Conservation (phyloP, 352 stramenopile species). For the Globisporangium abappressorium region DNA sequence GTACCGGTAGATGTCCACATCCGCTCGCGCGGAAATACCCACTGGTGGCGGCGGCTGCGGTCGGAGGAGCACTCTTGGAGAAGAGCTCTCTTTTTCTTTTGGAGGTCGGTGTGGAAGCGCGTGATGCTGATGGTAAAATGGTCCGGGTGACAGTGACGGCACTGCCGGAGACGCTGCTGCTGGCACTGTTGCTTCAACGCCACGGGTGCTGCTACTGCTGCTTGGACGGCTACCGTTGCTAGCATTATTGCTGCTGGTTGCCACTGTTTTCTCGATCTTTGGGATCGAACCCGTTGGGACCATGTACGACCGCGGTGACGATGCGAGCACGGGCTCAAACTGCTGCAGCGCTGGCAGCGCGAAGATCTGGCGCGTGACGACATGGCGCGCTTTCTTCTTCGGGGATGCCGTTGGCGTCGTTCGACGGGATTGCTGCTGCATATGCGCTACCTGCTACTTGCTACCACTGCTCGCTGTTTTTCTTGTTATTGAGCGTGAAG, state of each 20-base stretch:
- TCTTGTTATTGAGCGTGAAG: background rate
- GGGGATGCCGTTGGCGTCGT: constrained; percentile 24
- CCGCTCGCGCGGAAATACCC: constrained; percentile 40
- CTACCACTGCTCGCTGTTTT: background rate
- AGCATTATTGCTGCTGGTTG: background rate
- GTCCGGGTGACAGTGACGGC: background rate
- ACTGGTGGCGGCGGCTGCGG: constrained; percentile 33
- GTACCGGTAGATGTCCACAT: constrained; percentile 66
- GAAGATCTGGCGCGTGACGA: constrained; percentile 39
- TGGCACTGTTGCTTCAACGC: background rate
- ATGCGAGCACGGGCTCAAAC: constrained; percentile 56
- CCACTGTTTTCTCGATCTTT: constrained; percentile 11
- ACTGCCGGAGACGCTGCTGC: background rate
- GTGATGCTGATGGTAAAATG: constrained; percentile 1
- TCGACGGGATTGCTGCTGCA: constrained; percentile 18
- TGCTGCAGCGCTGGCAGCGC: constrained; percentile 57
- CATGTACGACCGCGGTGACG: constrained; percentile 34
- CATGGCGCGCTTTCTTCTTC: constrained; percentile 37
- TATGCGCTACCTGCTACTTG: background rate
- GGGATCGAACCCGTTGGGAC: constrained; percentile 13
- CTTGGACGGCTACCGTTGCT: background rate
- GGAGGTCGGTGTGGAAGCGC: constrained; percentile 9
- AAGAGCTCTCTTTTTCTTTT: constrained; percentile 23
- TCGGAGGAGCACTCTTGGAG: constrained; percentile 25
- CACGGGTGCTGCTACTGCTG: background rate